Base-by-base conservation (phyloP, 2,329 filamentous ascomycete genomes). In the Sclerotinia glacialis region DNA sequence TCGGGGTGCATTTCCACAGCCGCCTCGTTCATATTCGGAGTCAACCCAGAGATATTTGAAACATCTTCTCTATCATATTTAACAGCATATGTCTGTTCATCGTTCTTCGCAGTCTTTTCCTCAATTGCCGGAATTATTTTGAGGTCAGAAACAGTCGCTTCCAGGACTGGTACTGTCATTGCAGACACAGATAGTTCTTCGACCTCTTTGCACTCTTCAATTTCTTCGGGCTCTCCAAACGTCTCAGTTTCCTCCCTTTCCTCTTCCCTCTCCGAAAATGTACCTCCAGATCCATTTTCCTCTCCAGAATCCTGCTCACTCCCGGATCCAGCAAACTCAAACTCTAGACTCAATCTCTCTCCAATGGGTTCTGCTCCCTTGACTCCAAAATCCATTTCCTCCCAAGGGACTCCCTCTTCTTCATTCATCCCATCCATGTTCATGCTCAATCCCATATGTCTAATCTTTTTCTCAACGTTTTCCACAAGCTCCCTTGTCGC, bases 41-140 rank as follows among this genome's bases (percentile, higher is more conserved):
- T 37, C 5, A 12, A 23, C 18, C n/a, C 21, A 5, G 21, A 21
- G 34, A 40, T 40, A 8, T 55, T 9, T 5, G 5, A 3, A 6
- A n/a, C 37, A 4, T 37, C 5, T 14, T 34, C 11, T n/a, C 31
- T n/a, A 12, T 5, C 2, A 0, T 12, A 5, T 11, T 34, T 34
- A 6, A 1, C 4, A 2, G 21, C 18, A 6, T 9, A 8, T 3
- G 0, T 14, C 18, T 14, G 5, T 14, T 14, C 1, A 21, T 4
- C 11, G 5, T 7, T 7, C 0, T 34, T 53, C 1, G 28, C n/a
- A 2, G 7, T n/a, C 1, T 7, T 34, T 34, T 14, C 18, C 18
- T 4, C 0, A 53, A 9, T 18, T 8, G 9, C 1, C 1, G 28
- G 12, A 23, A 6, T n/a, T 9, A 11, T 18, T n/a, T 55, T 14